Base-by-base conservation (phyloP, 2,329 filamentous ascomycete genomes). In the Dactylonectria estremocensis region DNA sequence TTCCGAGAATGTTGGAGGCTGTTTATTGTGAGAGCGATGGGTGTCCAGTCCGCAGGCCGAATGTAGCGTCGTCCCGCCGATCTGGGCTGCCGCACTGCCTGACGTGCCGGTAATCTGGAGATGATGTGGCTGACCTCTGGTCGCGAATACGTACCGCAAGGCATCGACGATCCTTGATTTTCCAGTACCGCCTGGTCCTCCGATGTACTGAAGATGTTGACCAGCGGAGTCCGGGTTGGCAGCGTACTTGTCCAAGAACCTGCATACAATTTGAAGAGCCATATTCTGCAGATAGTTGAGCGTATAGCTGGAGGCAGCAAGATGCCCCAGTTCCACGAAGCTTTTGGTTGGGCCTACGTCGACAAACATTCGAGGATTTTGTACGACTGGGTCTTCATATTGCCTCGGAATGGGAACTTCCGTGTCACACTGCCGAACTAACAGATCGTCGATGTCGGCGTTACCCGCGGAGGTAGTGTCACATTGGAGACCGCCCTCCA, bases 111-210 rank as follows among this genome's bases (percentile, higher is more conserved):
- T 65, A 46, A 56, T 35, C 55, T 65, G 54, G 20, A 64, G 61
- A 16, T 46, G 35, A 43, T 53, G 50, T 55, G 31, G 37, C 33
- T 65, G 62, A n/a, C 49, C 56, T 61, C 43, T 65, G 4, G 62
- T 49, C 37, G 62, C 11, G 43, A 65, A 65, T 31, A 65, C 49
- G 54, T 55, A 22, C 14, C 49, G 35, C 14, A 65, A 55, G 55
- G 62, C 62, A 54, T 60, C 62, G 40, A 65, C 16, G 20, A 65
- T 65, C 18, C 62, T 65, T 22, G 62, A 65, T 16, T 65, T 65
- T 3, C 62, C 62, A 3, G 62, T 28, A 28, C 62, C 62, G 28
- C 62, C 55, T 35, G 62, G 62, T 5, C 62, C 62, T 3, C 62
- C 62, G 8, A 53, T 33, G 55, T 65, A 60, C 11, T 60, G 62